Evolutionary conservation across 1,284 basidiomycete genomes (phyloP).

Genomic region (Rhodotorula sp.): DNA sequence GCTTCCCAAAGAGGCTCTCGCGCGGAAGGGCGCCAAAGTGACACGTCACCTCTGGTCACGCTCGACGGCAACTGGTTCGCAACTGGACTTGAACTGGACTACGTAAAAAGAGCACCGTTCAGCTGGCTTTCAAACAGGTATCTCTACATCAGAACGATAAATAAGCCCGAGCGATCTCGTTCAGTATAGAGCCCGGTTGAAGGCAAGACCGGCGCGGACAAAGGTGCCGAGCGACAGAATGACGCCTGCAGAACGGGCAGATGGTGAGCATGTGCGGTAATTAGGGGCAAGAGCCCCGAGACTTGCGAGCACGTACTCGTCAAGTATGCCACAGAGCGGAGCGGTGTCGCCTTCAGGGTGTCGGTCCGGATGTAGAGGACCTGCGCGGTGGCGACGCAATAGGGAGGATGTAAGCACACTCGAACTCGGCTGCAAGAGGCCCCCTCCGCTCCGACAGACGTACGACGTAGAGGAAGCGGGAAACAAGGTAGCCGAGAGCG

Average conservation of each 20-base stretch:
- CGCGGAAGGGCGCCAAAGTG: too few species aligned
- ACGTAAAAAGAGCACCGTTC: too few species aligned
- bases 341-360: background rate
- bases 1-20: too few species aligned
- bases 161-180: too few species aligned
- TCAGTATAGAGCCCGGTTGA: conserved; percentile 14
- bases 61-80: too few species aligned
- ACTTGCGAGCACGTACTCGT: background rate
- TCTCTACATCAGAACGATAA: too few species aligned
- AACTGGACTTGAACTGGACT: too few species aligned
- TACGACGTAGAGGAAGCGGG: conserved; percentile 19
- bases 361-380: conserved; percentile 20
- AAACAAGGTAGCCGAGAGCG: conserved; percentile 9
- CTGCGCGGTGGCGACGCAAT: background rate
- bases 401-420: background rate
- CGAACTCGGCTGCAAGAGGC: background rate
- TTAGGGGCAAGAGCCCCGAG: background rate
- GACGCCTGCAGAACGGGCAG: background rate
- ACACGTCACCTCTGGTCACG: too few species aligned
- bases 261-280: too few species aligned
- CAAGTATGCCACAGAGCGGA: conserved; percentile 21
- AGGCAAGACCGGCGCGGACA: conserved; percentile 12
- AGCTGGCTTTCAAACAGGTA: too few species aligned
- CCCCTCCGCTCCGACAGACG: background rate
- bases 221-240: conserved; percentile 8